Evolutionary conservation across 371 early-diverging fungal genomes (phyloP), one percentile per base, ranked within the genome.

Genomic region (Mucor circinelloides): DNA sequence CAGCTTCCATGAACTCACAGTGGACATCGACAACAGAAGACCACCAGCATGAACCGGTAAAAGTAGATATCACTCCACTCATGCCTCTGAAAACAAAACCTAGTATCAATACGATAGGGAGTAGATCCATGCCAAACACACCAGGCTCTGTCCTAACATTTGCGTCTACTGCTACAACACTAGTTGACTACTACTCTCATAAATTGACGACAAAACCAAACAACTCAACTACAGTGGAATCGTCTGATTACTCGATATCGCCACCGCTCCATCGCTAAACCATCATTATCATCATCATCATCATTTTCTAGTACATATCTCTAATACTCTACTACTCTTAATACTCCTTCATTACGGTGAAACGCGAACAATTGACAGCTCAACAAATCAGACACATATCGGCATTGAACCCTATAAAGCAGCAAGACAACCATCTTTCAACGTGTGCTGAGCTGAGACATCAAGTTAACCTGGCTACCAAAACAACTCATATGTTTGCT

Each of bases 111-210:
- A 72, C 58, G 19, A 61, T 50, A 63, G 58, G 31, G 17, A 55
- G 60, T 50, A n/a, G 57, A 46, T 62, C 73, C 1, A 40, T 52
- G 27, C 78, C 79, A 28, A 60, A 64, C 10, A 74, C 76, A 17
- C 79, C 79, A 28, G 75, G 65, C 2, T 82, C 82, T 12, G 58
- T 76, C 9, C 34, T 73, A 40, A 82, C 83, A 25, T 80, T 82
- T 68, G 72, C 77, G 15, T 77, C 83, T 8, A 71, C 72, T 25
- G 67, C 74, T 6, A 78, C 72, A 6, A 72, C 83, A 0, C 58
- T 82, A 17, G 76, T 80, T 3, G 80, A 72, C 56, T 40, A 65
- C 50, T 32, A 50, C 36, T 48, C 50, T 27, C 48, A 48, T 21
- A 48, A 44, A 38, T 32, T 40, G 56, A 68, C 76, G 8, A 25